Evolutionary conservation across 371 early-diverging fungal genomes (phyloP), one percentile per base, ranked within the genome.

Genomic region (Parasitella parasitica): DNA sequence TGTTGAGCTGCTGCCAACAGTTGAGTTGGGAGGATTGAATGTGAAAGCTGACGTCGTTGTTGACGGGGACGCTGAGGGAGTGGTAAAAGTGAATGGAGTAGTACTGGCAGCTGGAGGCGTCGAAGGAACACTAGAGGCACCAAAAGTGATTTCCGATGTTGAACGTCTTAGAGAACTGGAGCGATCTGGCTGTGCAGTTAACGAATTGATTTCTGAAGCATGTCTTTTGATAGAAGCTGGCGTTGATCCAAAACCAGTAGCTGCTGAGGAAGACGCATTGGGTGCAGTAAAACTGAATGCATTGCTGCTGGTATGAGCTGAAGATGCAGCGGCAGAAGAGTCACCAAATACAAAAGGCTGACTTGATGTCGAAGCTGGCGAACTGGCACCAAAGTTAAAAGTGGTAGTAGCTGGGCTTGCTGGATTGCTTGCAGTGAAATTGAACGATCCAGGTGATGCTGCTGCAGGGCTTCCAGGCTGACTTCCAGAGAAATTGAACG

Each of bases 381-480:
- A 18, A 8, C 20, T 28, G 4, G 48, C 16, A 15, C 54, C 53
- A 48, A 64, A 34, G 20, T 54, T 58, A 13, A 59, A 59, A 24
- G 59, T 49, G 4, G 15, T 1, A 6, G 56, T 32, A 18, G 64
- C 54, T 20, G 65, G 59, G 38, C 65, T 63, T n/a, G 39, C 27
- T 16, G 59, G 59, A 13, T 35, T 34, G 7, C 39, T 57, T 15
- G 50, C 22, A 7, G 27, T 1, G 34, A 59, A 20, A 37, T 49
- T 51, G 27, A 56, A 56, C 1, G 52, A 22, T 13, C 48, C 22
- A 26, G 61, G 16, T 15, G 63, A 37, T 28, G 57, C 36, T 22
- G 46, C 36, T 8, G 41, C 39, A 27, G 61, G 61, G 12, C 61
- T 61, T 22, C 30, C 61, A 32, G 65, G 59, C 16, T 52, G 54